Evolutionary conservation across 371 early-diverging fungal species (phyloP).

Genomic region (Mucor racemosus): DNA sequence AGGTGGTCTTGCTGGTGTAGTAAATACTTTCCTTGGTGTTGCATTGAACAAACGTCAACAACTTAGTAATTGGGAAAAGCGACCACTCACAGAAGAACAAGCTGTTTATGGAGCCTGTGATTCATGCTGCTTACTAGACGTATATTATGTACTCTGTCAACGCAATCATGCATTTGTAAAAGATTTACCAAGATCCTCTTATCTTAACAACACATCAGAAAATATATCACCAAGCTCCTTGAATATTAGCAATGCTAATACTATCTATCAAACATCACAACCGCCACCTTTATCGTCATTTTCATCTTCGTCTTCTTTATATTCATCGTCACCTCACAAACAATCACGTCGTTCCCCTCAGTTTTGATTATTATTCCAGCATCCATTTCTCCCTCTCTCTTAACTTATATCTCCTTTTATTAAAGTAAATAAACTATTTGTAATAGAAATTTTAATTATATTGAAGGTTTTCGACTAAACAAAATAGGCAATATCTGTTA

Average conservation of each 20-base stretch:
- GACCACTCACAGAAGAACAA: slow-evolving; percentile 48
- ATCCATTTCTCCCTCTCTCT: not conserved
- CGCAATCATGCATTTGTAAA: slow-evolving; percentile 38
- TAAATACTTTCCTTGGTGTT: slow-evolving; percentile 31
- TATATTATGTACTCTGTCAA: slow-evolving; percentile 28
- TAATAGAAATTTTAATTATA: no score
- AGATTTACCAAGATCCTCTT: not conserved
- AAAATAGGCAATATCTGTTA: no score
- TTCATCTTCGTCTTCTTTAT: not conserved
- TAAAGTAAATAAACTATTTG: no score
- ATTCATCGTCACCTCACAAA: not conserved
- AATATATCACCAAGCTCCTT: not conserved
- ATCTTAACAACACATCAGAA: not conserved
- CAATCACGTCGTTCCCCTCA: not conserved
- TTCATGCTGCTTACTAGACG: slow-evolving; percentile 39
- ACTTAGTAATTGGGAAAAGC: slow-evolving; percentile 54
- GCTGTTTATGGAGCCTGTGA: slow-evolving; percentile 45
- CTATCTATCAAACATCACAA: not conserved
- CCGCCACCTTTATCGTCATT: not conserved
- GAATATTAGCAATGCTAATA: not conserved
- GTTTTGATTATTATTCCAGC: not conserved
- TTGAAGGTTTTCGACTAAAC: no score
- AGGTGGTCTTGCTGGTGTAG: slow-evolving; percentile 47
- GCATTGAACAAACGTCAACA: slow-evolving; percentile 52
- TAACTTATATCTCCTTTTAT: no score